Base-by-base conservation (phyloP, 306 rosid species). In the Dalbergia cochinchinensis region DNA sequence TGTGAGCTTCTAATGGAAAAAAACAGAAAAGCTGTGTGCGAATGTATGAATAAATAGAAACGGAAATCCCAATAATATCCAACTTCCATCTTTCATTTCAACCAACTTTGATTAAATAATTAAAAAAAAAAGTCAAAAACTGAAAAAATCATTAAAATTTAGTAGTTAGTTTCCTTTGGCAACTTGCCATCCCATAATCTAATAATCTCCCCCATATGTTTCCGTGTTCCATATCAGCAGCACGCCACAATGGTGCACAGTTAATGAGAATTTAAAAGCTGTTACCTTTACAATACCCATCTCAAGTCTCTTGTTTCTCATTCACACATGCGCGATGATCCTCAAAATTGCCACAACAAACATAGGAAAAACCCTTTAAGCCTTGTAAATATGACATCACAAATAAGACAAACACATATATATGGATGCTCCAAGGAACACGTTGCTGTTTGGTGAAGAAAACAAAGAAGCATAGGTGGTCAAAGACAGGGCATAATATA, bases 401-500 rank as follows among this genome's bases (percentile, higher is more conserved):
- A 47, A 9, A 60, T 4, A 78, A 7, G 41, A 53, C 20, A 70
- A 16, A 6, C 41, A 37, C 41, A 26, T 26, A 15, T 15, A 16
- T 7, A 54, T 42, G 37, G 16, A 26, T 8, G 7, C 7, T 73
- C 44, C 41, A 39, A 47, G 8, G n/a, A 5, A 73, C 53, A 57
- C 16, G 34, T 6, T 48, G 20, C 16, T 75, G 72, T 42, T 34
- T 20, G 81, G 72, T 74, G 84, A 78, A 78, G 82, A 64, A 85
- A 74, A 31, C 86, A 69, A 78, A 57, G 86, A 20, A 66, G 60
- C 82, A 8, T 66, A 77, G 35, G 5, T 53, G 19, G 19, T 35
- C 58, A 12, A 2, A 33, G 2, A 2, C 44, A 62, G 5, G 48
- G 8, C 48, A 4, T 37, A 37, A 12, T 22, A 51, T 22, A 9